Base-by-base conservation (phyloP, 2,329 filamentous ascomycete species). In the Gaeumannomyces tritici region DNA sequence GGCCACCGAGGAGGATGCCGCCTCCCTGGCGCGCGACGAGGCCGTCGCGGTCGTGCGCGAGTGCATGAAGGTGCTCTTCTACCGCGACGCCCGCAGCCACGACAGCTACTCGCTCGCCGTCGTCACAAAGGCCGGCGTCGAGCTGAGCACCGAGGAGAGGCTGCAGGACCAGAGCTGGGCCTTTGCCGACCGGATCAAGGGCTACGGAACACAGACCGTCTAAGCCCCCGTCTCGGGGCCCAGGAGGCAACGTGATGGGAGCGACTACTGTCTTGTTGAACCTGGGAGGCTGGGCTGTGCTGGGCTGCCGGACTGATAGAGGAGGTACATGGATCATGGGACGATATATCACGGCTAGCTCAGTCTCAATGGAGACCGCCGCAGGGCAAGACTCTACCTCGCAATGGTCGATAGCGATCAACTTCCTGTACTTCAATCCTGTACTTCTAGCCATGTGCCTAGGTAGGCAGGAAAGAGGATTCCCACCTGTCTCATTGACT, bases 61-160 rank as follows among this genome's bases (percentile, higher is more conserved):
- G 79, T 96, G 92, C 77, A 93, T 99, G 90, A 98, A 98, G 84
- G 93, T 98, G 61, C 83, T 99, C 65, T 99, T 90, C 81, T 99
- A 99, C 82, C 86, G 95, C 70, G 95, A 99, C 77, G 95, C 95
- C 57, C 87, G 95, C 75, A 96, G 90, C 79, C 79, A 95, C 77
- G 92, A 97, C 77, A 83, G 84, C 69, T 99, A 97, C 80, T 95
- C 90, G 67, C 88, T 98, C 73, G 93, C 93, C 26, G 83, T 98
- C 62, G 83, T 99, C 63, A 95, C 90, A 62, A 89, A 91, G 77
- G 90, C 91, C 59, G 91, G 90, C n/a, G 87, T 98, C 64, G 89
- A 96, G 62, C 74, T 97, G 68, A 88, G 88, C 75, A 86, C 96
- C 76, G 79, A 89, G 70, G 90, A 96, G 81, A 87, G 92, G 82